Base-by-base conservation (phyloP, 1,284 basidiomycete species). In the Microbotryum silenes-acaulis region DNA sequence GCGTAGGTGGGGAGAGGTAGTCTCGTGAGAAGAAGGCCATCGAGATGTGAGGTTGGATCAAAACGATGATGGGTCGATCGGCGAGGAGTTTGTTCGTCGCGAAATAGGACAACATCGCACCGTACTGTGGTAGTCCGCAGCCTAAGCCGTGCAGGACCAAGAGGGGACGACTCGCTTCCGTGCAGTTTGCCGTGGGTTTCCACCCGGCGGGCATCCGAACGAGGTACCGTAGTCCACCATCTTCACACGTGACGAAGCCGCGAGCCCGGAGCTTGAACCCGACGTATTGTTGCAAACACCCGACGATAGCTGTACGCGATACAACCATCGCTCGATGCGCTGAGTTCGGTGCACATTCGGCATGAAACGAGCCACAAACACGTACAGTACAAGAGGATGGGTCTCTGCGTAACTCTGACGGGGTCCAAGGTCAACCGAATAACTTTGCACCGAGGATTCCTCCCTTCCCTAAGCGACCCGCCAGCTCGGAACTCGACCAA, bases 111-210 rank as follows among this genome's bases (percentile, higher is more conserved):
- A 79, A 66, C 51, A 79, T 68, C 7, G 77, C 72, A 29, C 76
- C 74, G 65, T 77, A 78, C 76, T 77, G 66, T 67, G 78, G 62
- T 83, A 73, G 42, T 5, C 68, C 67, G 56, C 37, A 80, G 14
- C 91, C 91, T 1, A 96, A 81, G 2, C 91, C 91, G 71, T 94
- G 91, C 51, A 91, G 74, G 73, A 92, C 89, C 12, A 94, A 80
- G 47, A 93, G 77, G 0, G 91, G 91, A 16, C 81, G 47, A 52
- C 72, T 77, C 21, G 70, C 65, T 74, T 77, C 50, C 61, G 63
- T 16, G 71, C 69, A 6, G 51, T 70, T 42, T 58, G 57, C 14
- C 25, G 75, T 72, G 4, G 82, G 75, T 58, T 83, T 78, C 86
- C 88, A 91, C 10, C 77, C 75, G 14, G 75, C 68, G 3, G 90